phyloP scores from a whole-genome alignment of 2,329 filamentous ascomycete genomes.

The Aspergillus sp. region DNA sequence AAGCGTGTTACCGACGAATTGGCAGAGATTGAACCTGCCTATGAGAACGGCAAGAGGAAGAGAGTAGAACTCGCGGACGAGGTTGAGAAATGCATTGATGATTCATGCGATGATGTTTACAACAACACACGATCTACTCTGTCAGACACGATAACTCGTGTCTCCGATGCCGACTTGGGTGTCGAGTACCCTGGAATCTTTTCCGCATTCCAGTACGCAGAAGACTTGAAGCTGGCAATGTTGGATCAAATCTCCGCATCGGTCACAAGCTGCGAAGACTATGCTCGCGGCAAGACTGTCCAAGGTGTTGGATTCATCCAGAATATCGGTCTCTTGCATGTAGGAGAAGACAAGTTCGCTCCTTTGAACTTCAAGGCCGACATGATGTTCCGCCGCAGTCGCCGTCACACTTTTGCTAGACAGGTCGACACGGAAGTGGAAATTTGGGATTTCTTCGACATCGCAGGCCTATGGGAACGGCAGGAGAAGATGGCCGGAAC shows the following conservation, averaged over 20 bases:
- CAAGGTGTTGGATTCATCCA: conserved; percentile 82
- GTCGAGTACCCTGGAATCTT: conserved; percentile 84
- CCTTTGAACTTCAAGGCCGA: conserved; percentile 85
- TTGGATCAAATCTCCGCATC: conserved; percentile 77
- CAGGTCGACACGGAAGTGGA: conserved; percentile 86
- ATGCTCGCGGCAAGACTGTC: conserved; percentile 73
- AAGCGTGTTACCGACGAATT: conserved; percentile 78
- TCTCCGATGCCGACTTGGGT: conserved; percentile 72
- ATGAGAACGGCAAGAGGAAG: conserved; percentile 78
- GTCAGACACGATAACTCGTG: conserved; percentile 67
- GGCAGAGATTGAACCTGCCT: conserved; percentile 74
- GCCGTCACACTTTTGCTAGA: conserved; percentile 73
- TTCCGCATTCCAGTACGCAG: conserved; percentile 83
- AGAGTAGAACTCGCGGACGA: conserved; percentile 74
- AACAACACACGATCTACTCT: conserved; percentile 73
- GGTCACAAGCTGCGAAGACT: conserved; percentile 75
- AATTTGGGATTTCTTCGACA: conserved; percentile 88
- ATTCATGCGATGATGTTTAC: conserved; percentile 81
- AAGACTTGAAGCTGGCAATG: conserved; percentile 89
- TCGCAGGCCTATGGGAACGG: conserved; percentile 72
- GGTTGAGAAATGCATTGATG: conserved; percentile 76
- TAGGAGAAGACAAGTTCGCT: conserved; percentile 74
- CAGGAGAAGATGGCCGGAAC: conserved; percentile 95
- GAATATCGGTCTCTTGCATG: conserved; percentile 78
- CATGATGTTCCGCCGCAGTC: conserved; percentile 81